These are phyloP conservation scores for Cladosporium austrohemisphaericum DNA, from an alignment of 2,329 filamentous ascomycete species.

Conservation along the genomic window DNA sequence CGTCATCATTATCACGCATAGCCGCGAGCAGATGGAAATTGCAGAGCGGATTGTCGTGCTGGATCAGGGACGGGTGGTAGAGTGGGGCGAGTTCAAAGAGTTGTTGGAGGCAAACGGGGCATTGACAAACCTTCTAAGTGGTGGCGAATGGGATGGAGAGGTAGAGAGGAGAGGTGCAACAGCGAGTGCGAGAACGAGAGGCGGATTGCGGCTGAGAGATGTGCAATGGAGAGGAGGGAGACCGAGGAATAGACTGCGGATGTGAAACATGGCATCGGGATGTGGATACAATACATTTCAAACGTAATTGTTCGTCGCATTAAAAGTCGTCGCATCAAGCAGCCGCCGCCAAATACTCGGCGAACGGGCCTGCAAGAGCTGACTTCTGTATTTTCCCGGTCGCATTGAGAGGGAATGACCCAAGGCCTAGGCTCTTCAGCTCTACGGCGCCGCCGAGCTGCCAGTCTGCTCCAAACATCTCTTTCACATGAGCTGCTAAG, in stretches of 20 bases:
- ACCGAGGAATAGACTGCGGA: neutral
- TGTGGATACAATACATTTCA: too few species aligned
- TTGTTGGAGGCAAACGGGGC: slow-evolving; percentile 44
- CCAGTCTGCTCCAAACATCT: slow-evolving; percentile 23
- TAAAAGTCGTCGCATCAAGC: too few species aligned
- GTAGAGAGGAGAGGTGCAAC: neutral
- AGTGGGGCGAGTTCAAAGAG: slow-evolving; percentile 63
- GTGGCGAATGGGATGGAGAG: slow-evolving; percentile 30
- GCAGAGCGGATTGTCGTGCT: slow-evolving; percentile 69
- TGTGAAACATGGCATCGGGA: too few species aligned
- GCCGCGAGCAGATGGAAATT: slow-evolving; percentile 78
- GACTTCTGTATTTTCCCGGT: slow-evolving; percentile 24
- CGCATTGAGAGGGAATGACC: slow-evolving; percentile 24
- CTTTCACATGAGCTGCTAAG: slow-evolving; percentile 18
- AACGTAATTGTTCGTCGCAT: too few species aligned
- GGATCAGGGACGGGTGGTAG: slow-evolving; percentile 63
- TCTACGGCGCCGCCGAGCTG: slow-evolving; percentile 19
- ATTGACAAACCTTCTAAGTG: slow-evolving; percentile 37
- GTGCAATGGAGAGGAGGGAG: slow-evolving; percentile 6
- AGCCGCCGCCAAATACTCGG: neutral
- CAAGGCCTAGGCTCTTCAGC: slow-evolving; percentile 20
- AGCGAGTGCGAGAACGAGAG: neutral
- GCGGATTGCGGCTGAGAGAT: slow-evolving; percentile 8
- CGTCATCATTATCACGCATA: slow-evolving; percentile 79
- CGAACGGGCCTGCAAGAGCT: neutral